Evolutionary conservation across 768 basidiomycete species (phyloP).

Genomic region (Kwoniella heveanensis): DNA sequence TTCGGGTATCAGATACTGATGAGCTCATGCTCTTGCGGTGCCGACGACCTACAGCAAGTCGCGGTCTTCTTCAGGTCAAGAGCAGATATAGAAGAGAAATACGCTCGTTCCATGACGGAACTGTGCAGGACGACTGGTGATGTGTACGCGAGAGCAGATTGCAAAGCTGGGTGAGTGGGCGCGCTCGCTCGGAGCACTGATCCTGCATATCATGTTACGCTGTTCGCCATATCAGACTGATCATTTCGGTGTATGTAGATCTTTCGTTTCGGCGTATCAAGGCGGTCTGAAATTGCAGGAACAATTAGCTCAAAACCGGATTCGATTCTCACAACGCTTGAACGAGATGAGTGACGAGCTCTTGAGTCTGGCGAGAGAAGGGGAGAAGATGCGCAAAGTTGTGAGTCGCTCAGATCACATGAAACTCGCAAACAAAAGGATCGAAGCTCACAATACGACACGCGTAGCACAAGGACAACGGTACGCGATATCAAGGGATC

Average conservation of each 20-base stretch:
- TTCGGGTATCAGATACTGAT: no score
- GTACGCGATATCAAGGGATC: constrained; percentile 80
- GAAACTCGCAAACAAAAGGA: background rate
- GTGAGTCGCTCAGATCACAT: constrained; percentile 59
- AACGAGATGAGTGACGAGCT: constrained; percentile 99
- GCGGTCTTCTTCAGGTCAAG: constrained; percentile 91
- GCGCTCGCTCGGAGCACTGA: constrained; percentile 10
- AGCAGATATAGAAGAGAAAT: constrained; percentile 90
- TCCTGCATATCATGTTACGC: background rate
- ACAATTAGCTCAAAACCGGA: constrained; percentile 80
- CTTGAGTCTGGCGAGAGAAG: constrained; percentile 77
- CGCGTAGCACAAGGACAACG: constrained; percentile 82
- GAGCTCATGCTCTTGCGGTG: background rate
- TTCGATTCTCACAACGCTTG: constrained; percentile 80
- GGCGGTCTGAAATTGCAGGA: constrained; percentile 86
- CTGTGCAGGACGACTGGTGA: constrained; percentile 77
- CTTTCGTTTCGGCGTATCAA: constrained; percentile 80
- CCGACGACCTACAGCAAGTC: constrained; percentile 68
- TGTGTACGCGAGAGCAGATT: constrained; percentile 79
- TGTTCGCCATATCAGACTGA: background rate
- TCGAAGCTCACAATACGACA: background rate
- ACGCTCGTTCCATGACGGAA: constrained; percentile 83
- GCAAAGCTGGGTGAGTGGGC: constrained; percentile 82
- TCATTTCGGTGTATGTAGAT: constrained; percentile 28
- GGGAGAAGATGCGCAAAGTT: constrained; percentile 90